Percentiles rank a stretch among this genome's conserved stretches.
Conservation (phyloP, 495 filamentous ascomycete species). For the Penicillium cataractarum region DNA sequence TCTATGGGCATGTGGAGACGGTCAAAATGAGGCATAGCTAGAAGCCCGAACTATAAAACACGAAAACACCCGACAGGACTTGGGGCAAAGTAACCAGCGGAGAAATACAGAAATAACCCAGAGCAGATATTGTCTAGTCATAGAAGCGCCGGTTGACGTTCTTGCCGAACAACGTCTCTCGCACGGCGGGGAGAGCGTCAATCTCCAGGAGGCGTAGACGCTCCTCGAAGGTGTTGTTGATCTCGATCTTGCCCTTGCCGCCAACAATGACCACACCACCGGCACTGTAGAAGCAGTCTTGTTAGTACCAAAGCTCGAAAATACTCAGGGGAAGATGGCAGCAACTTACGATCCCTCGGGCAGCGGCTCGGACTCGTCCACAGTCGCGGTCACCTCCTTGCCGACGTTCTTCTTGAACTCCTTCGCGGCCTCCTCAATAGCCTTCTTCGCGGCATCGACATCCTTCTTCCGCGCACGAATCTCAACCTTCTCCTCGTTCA, state of each 20-base stretch:
- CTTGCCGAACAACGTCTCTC: conserved; percentile 84
- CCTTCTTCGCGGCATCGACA: conserved; percentile 69
- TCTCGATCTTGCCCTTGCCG: conserved; percentile 90
- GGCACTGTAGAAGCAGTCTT: conserved; percentile 55
- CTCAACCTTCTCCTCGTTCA: conserved; percentile 76
- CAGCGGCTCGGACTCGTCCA: conserved; percentile 80
- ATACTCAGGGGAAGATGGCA: conserved; percentile 1
- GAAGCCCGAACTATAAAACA: conserved; percentile 33
- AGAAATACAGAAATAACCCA: conserved; percentile 8
- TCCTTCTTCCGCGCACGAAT: conserved; percentile 81
- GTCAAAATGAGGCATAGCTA: conserved; percentile 11
- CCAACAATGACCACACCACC: conserved; percentile 83
- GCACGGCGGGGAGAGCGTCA: conserved; percentile 81
- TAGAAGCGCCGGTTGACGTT: conserved; percentile 93
- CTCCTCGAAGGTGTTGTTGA: conserved; percentile 97
- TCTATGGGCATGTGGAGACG: conserved; percentile 21
- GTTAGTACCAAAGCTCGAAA: conserved; percentile 11
- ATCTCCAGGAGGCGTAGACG: conserved; percentile 81
- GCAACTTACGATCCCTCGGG: conserved; percentile 81
- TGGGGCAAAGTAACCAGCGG: neutral
- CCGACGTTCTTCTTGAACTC: conserved; percentile 79
- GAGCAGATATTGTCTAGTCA: conserved; percentile 58
- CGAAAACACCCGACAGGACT: conserved; percentile 16
- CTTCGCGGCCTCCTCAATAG: conserved; percentile 69
- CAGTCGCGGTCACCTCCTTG: conserved; percentile 62